A percentile compares a stretch with the other conserved stretches of the same genome.
These are phyloP conservation scores for Xylaria sp. DNA, from an alignment of 2,329 filamentous ascomycete genomes.

Conservation along the genomic window DNA sequence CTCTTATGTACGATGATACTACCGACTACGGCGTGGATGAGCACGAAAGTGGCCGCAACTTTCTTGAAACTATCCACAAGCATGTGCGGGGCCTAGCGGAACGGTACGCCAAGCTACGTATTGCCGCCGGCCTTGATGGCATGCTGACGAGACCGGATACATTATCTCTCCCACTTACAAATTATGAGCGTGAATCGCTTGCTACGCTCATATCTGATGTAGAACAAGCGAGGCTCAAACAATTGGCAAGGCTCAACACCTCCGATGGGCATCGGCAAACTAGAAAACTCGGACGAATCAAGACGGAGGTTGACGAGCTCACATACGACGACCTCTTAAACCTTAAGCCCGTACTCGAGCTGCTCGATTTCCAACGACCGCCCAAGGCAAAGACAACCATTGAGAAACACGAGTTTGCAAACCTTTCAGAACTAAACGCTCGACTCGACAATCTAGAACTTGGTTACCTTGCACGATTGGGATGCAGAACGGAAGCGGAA, in stretches of 20 bases:
- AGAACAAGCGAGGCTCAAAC: conserved; percentile 29
- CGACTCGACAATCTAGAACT: conserved; percentile 36
- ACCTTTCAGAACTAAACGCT: conserved; percentile 31
- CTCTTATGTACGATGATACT: conserved; percentile 75
- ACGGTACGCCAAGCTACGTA: conserved; percentile 67
- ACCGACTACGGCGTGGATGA: conserved; percentile 78
- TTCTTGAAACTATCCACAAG: conserved; percentile 80
- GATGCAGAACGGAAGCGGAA: conserved; percentile 44
- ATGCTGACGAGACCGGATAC: conserved; percentile 46
- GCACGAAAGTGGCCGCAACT: conserved; percentile 83
- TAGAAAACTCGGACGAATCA: conserved; percentile 3
- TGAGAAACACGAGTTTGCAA: conserved; percentile 38
- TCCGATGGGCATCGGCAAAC: neutral
- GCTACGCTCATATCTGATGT: conserved; percentile 32
- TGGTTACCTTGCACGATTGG: conserved; percentile 34
- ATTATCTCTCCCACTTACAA: conserved; percentile 24
- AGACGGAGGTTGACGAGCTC: conserved; percentile 1
- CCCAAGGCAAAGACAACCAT: conserved; percentile 31
- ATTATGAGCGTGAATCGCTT: conserved; percentile 24
- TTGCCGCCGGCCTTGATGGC: conserved; percentile 61
- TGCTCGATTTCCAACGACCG: conserved; percentile 38
- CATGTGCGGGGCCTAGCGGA: conserved; percentile 74
- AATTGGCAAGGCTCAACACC: conserved; percentile 16
- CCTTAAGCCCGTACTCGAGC: conserved; percentile 34
- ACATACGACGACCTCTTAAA: conserved; percentile 32